A percentile compares a stretch with the other conserved stretches of the same genome.
Evolutionary conservation across 495 filamentous ascomycete genomes (phyloP).

Genomic region (Penicillium bialowiezense): DNA sequence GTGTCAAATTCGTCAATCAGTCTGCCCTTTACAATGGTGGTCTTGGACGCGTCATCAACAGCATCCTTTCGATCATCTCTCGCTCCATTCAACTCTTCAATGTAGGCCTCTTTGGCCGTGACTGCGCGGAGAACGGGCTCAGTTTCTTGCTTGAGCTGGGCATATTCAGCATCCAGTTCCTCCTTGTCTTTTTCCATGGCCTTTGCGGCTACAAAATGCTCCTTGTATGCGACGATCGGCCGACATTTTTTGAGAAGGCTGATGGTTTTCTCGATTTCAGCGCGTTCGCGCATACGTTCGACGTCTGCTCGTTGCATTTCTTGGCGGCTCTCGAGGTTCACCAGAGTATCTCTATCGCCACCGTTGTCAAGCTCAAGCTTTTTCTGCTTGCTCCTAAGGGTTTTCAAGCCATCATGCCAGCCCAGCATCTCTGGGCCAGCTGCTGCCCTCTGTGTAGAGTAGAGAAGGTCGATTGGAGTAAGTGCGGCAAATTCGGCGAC

Average conservation of each 20-base stretch:
- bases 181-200: constrained; percentile 47
- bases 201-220: constrained; percentile 27
- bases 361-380: constrained; percentile 56
- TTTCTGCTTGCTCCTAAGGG: constrained; percentile 66
- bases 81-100: constrained; percentile 43
- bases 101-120: constrained; percentile 64
- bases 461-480: constrained; percentile 78
- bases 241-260: constrained; percentile 61
- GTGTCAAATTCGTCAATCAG: constrained; percentile 53
- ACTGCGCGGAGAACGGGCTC: constrained; percentile 66
- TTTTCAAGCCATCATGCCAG: constrained; percentile 75
- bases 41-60: constrained; percentile 48
- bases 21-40: constrained; percentile 47
- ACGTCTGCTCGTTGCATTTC: constrained; percentile 78
- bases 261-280: constrained; percentile 63
- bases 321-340: constrained; percentile 69
- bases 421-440: constrained; percentile 74
- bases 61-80: constrained; percentile 49
- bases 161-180: constrained; percentile 48
- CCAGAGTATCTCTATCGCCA: constrained; percentile 57
- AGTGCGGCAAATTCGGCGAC: constrained; percentile 91
- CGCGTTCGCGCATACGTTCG: constrained; percentile 73
- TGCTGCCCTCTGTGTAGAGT: constrained; percentile 82
- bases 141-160: constrained; percentile 55
- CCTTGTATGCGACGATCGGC: constrained; percentile 62